phyloP scores from a whole-genome alignment of 371 early-diverging fungal species.

The Apophysomyces sp. region DNA sequence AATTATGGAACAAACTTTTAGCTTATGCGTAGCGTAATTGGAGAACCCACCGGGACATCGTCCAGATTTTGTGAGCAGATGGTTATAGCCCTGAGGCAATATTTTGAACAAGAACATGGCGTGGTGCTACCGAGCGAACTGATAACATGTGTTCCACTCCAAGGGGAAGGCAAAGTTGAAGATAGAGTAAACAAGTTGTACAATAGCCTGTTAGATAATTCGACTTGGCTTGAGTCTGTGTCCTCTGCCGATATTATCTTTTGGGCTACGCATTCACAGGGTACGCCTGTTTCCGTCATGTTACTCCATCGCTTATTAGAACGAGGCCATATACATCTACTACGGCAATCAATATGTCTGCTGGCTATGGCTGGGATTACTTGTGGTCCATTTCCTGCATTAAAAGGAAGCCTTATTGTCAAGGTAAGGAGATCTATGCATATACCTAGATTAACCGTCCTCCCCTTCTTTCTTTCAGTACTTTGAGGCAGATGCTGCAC shows the following conservation, averaged over 20 bases:
- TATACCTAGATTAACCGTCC: not conserved
- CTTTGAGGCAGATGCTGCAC: constrained; percentile 88
- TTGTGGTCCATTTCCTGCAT: constrained; percentile 88
- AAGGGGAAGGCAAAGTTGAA: constrained; percentile 89
- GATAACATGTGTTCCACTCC: constrained; percentile 81
- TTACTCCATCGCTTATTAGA: constrained; percentile 75
- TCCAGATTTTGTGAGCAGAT: constrained; percentile 86
- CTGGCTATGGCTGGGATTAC: constrained; percentile 93
- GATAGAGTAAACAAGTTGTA: constrained; percentile 81
- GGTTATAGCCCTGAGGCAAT: constrained; percentile 61
- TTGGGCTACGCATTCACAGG: constrained; percentile 92
- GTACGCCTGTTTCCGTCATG: constrained; percentile 87
- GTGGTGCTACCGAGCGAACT: constrained; percentile 55
- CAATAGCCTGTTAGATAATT: constrained; percentile 57
- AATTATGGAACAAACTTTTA: constrained; percentile 7
- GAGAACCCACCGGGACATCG: constrained; percentile 93
- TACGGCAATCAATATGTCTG: constrained; percentile 70
- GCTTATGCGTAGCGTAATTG: constrained; percentile 76
- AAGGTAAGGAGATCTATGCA: constrained; percentile 39
- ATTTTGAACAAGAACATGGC: constrained; percentile 60
- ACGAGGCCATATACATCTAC: constrained; percentile 67
- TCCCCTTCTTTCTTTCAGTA: constrained; percentile 44
- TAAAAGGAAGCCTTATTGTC: constrained; percentile 82
- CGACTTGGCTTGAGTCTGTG: constrained; percentile 54
- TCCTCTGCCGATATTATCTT: constrained; percentile 80